Base-by-base conservation (phyloP, 768 basidiomycete species). In the Boletus pseudo-olivaceus region DNA sequence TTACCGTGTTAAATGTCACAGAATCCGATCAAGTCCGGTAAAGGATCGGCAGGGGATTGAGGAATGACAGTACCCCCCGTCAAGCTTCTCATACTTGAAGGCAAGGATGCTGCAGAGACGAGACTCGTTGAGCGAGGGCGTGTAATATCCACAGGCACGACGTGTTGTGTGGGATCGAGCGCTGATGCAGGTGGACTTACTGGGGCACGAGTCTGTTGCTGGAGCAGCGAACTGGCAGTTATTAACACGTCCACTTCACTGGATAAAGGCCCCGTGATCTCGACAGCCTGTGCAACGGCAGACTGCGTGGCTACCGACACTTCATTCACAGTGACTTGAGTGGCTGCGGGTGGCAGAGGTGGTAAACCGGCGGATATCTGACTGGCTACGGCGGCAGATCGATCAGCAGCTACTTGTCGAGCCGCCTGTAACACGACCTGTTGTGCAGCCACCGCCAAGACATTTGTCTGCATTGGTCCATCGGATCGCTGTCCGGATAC, bases 191-290 rank as follows among this genome's bases (percentile, higher is more conserved):
- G 49, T 55, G 64, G 61, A 61, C 64, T 64, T 58, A 67, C 54
- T 47, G 69, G 50, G 57, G 57, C 41, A 44, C 66, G 72, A 43
- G 68, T 72, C 53, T 79, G 76, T 47, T 78, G 78, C 55, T 77
- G 76, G 27, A 80, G 73, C 48, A 82, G 72, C 41, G 77, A 74
- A 57, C 72, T 77, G 38, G 89, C 88, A 4, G 88, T 84, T 63
- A 87, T 83, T 62, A 91, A 78, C 59, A 91, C 88, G 61, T 91
- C 88, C 48, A 92, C 85, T 63, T 90, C 90, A 50, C 83, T 88
- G 34, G 87, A 87, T 39, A 79, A 69, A 15, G 83, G 81, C 30
- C 88, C 87, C 38, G 83, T 83, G 66, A 85, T 82, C 64, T 86
- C 87, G 37, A 93, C 89, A 37, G 90, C 90, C 65, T 85, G 82